phyloP scores from a whole-genome alignment of 768 basidiomycete genomes.

The Mycena kentingensis region DNA sequence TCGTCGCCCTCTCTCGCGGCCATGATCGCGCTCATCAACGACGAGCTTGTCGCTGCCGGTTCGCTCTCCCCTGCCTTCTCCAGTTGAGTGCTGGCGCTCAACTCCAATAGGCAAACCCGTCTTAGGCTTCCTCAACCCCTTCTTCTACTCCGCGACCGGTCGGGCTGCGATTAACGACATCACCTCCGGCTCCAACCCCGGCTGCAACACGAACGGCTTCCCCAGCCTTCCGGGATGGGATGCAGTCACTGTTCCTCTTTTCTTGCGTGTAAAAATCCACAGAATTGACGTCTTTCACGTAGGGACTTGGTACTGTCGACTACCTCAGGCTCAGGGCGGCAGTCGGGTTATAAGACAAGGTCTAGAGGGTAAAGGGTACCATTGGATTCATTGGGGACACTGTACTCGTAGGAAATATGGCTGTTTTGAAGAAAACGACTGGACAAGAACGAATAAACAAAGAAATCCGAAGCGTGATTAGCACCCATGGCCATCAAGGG shows the following conservation, averaged over 20 bases:
- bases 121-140: slow-evolving; percentile 17
- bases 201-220: slow-evolving; percentile 12
- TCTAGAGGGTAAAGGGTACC: too few relatives aligned
- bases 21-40: slow-evolving; percentile 14
- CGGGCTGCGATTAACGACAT: slow-evolving; percentile 15
- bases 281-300: too few relatives aligned
- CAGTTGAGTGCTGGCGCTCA: slow-evolving; percentile 23
- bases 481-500: too few relatives aligned
- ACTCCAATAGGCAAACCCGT: background rate
- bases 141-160: slow-evolving; percentile 8
- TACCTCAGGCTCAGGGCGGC: too few relatives aligned
- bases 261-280: too few relatives aligned
- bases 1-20: slow-evolving; percentile 12
- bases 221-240: slow-evolving; percentile 9
- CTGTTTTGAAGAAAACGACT: too few relatives aligned
- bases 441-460: too few relatives aligned
- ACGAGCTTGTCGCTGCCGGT: slow-evolving; percentile 11
- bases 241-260: slow-evolving; percentile 8
- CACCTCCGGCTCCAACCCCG: slow-evolving; percentile 14
- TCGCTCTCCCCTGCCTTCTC: slow-evolving; percentile 1
- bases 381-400: too few relatives aligned
- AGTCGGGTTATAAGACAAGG: too few relatives aligned
- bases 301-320: too few relatives aligned
- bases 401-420: too few relatives aligned
- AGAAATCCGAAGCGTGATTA: too few relatives aligned